Conservation (phyloP, 2,329 filamentous ascomycete genomes). For the Colletotrichum godetiae region DNA sequence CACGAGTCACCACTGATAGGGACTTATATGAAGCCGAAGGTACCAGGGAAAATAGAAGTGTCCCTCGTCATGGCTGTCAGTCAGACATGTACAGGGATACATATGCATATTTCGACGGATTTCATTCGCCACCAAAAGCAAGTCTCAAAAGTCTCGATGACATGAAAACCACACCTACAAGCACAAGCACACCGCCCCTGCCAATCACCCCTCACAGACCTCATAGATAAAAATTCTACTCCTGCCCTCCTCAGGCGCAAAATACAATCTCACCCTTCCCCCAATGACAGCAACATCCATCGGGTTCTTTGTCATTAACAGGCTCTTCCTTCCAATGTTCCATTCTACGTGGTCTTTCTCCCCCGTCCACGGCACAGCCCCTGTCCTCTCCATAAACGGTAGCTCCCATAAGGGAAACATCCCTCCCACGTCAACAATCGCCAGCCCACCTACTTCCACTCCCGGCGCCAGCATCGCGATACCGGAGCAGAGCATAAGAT, state of each 20-base stretch:
- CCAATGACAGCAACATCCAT: constrained; percentile 57
- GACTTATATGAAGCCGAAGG: no score
- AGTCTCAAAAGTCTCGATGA: no score
- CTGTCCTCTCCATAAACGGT: constrained; percentile 54
- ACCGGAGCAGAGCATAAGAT: constrained; percentile 60
- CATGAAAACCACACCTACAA: no score
- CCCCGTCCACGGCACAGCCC: constrained; percentile 36
- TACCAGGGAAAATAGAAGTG: no score
- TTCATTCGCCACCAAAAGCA: no score
- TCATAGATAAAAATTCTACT: constrained; percentile 61
- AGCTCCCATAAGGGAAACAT: constrained; percentile 59
- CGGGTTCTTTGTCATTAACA: constrained; percentile 59
- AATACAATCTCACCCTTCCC: constrained; percentile 57
- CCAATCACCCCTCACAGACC: constrained; percentile 38
- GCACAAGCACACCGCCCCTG: no score
- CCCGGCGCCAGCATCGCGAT: constrained; percentile 49
- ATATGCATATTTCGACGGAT: no score
- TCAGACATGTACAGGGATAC: no score
- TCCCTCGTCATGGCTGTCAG: no score
- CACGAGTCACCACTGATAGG: no score
- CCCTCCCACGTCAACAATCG: constrained; percentile 56
- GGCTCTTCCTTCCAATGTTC: constrained; percentile 41
- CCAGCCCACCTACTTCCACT: constrained; percentile 55
- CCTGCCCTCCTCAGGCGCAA: constrained; percentile 58
- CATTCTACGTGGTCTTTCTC: constrained; percentile 39